phyloP scores from a whole-genome alignment of 768 basidiomycete species.

The Amylocystis lapponica region DNA sequence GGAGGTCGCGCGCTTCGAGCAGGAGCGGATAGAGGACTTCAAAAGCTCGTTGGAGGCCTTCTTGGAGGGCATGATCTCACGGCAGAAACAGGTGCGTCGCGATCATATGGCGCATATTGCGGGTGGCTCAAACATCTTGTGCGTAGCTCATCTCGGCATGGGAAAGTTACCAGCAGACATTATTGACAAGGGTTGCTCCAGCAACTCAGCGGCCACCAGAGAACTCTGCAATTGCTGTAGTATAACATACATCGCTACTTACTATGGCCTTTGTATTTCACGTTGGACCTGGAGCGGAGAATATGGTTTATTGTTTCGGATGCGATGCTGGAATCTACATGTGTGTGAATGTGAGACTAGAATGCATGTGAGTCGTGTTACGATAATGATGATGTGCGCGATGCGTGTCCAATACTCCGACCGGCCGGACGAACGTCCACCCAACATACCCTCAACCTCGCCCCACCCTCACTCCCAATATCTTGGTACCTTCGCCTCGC shows the following conservation, averaged over 20 bases:
- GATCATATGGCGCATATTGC: background rate
- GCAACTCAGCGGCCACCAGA: conserved; percentile 5
- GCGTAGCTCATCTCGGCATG: conserved; percentile 65
- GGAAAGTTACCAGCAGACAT: conserved; percentile 75
- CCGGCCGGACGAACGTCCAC: background rate
- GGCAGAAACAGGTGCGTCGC: conserved; percentile 51
- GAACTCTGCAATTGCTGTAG: conserved; percentile 7
- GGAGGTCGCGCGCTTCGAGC: conserved; percentile 88
- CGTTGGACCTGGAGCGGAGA: background rate
- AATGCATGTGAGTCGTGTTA: conserved; percentile 4
- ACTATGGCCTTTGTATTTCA: background rate
- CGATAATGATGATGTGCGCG: background rate
- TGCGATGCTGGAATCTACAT: conserved; percentile 6
- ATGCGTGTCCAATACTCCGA: background rate
- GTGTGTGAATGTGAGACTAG: background rate
- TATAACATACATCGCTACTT: conserved; percentile 1
- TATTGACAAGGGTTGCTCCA: conserved; percentile 45
- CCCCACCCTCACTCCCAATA: conserved; percentile 64
- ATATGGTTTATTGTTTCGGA: conserved; percentile 2
- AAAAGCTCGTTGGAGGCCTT: conserved; percentile 78
- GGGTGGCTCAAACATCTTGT: background rate
- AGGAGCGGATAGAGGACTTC: conserved; percentile 91
- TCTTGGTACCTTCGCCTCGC: conserved; percentile 58
- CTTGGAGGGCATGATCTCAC: conserved; percentile 78
- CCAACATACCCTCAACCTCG: background rate